A percentile compares a stretch with the other conserved stretches of the same genome.
phyloP scores from a whole-genome alignment of 805 yeast species.

The Cyberlindnera mississippiensis region DNA sequence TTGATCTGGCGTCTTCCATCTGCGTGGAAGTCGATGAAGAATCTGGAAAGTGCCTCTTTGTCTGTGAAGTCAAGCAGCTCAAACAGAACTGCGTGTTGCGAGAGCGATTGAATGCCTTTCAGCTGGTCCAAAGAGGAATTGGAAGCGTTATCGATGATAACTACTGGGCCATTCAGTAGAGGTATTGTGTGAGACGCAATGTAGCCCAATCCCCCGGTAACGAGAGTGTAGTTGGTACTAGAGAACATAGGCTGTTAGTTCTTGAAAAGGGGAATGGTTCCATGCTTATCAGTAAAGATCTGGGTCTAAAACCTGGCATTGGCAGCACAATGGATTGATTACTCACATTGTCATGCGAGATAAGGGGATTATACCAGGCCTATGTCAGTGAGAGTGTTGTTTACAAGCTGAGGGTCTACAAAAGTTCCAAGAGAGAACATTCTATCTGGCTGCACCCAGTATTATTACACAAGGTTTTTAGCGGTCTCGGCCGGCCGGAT shows the following conservation, averaged over 20 bases:
- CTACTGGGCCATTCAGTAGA: constrained; percentile 59
- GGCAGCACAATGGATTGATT: too few relatives aligned
- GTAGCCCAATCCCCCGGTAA: constrained; percentile 86
- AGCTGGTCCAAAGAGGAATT: constrained; percentile 66
- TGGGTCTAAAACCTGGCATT: neutral
- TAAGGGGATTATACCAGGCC: too few relatives aligned
- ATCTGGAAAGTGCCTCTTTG: neutral
- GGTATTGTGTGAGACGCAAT: constrained; percentile 77
- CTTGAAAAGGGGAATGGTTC: too few relatives aligned
- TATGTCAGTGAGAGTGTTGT: too few relatives aligned
- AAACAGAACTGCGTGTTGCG: constrained; percentile 47
- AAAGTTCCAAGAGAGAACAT: too few relatives aligned
- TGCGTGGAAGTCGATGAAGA: constrained; percentile 9
- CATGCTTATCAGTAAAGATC: too few relatives aligned
- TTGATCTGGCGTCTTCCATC: constrained; percentile 8
- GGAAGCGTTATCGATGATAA: constrained; percentile 66
- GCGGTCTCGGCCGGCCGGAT: too few relatives aligned
- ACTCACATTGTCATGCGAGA: neutral
- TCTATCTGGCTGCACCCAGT: neutral
- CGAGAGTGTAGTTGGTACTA: constrained; percentile 28
- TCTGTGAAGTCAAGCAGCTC: constrained; percentile 16
- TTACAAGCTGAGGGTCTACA: too few relatives aligned
- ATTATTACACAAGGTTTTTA: too few relatives aligned
- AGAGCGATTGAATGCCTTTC: constrained; percentile 39
- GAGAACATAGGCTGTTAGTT: neutral